Base-by-base conservation (phyloP, 345 rosid species). In the Euclidium syriacum region DNA sequence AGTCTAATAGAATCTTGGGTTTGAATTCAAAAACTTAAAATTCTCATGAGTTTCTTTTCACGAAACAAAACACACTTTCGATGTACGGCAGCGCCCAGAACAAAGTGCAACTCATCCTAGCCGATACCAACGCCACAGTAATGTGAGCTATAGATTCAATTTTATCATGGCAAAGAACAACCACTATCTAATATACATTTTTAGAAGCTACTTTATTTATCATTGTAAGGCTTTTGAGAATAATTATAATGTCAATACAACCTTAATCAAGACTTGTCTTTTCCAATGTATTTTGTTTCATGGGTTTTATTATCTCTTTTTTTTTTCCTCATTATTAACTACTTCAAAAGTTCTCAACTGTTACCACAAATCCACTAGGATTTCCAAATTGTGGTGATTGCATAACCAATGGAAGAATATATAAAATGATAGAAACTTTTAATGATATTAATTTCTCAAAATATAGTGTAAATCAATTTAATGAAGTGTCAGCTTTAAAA, bases 1-100 rank as follows among this genome's bases (percentile, higher is more conserved):
- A 27, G 34, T 16, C 34, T 57, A 57, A 57, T 47, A 50, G 6
- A 64, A 41, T 30, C 43, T 52, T 41, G 34, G 33, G 4, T 61
- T 50, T 51, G 9, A 7, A 52, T 15, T 51, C 16, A 50, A 36
- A 14, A 27, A 18, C 19, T 29, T 29, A 10, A 11, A n/a, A 10
- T 4, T 39, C 14, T 27, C 25, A 17, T 32, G 10, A 2, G 10
- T n/a, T n/a, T n/a, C n/a, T n/a, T n/a, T n/a, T n/a, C n/a, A n/a
- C n/a, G n/a, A n/a, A n/a, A n/a, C n/a, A n/a, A n/a, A n/a, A n/a
- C n/a, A n/a, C n/a, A n/a, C n/a, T n/a, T n/a, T n/a, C n/a, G n/a
- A n/a, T n/a, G n/a, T n/a, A n/a, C n/a, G n/a, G n/a, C n/a, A n/a
- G n/a, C n/a, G n/a, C n/a, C n/a, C n/a, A n/a, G n/a, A n/a, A n/a